A percentile compares a stretch with the other conserved stretches of the same genome.
Conservation (phyloP, 495 filamentous ascomycete species). For the Hyaloscypha finlandica region DNA sequence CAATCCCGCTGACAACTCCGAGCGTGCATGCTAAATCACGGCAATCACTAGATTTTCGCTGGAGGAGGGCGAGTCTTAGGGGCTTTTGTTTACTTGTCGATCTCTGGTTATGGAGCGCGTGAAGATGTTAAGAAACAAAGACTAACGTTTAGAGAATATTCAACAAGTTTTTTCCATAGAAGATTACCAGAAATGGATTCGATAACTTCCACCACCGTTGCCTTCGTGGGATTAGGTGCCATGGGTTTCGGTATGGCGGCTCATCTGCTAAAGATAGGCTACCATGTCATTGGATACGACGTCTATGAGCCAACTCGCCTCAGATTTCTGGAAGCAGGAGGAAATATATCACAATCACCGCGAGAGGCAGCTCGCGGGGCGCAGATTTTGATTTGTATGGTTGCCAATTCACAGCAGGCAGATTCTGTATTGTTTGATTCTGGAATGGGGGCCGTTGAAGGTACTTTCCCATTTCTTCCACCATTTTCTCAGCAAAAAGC, state of each 20-base stretch:
- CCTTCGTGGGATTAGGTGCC: constrained; percentile 80
- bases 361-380: constrained; percentile 62
- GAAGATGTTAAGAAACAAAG: neutral
- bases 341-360: constrained; percentile 59
- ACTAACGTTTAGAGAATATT: neutral
- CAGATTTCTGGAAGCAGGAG: constrained; percentile 65
- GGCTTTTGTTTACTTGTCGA: neutral
- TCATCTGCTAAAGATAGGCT: constrained; percentile 69
- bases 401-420: constrained; percentile 71
- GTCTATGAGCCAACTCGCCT: constrained; percentile 69
- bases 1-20: neutral
- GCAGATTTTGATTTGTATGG: constrained; percentile 71
- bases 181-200: neutral
- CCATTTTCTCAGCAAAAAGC: no score
- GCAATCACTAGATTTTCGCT: neutral
- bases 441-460: constrained; percentile 53
- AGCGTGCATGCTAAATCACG: neutral
- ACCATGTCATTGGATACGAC: constrained; percentile 71
- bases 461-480: neutral
- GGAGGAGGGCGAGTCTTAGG: neutral
- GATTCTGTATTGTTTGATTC: constrained; percentile 64
- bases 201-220: constrained; percentile 40
- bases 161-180: neutral
- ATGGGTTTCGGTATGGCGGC: constrained; percentile 88
- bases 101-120: neutral